Evolutionary conservation across 164 flowering plant genomes (phyloP), one percentile per base, ranked within the genome.

Genomic region (Pachysandra terminalis): DNA sequence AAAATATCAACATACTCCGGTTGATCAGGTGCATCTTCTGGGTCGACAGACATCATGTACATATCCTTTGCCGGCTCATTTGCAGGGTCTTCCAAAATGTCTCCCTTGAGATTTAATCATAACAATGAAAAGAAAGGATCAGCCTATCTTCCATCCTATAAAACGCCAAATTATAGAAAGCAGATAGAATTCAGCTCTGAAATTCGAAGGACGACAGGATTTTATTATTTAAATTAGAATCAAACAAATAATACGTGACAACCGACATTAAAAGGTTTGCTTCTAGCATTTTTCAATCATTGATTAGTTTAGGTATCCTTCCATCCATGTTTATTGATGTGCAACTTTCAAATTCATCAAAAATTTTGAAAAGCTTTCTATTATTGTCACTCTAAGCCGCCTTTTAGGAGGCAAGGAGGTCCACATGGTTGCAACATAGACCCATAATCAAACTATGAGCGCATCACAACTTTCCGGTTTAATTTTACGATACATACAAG

Each of bases 51-150:
- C 89, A 95, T 83, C 97, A 95, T 87, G 76, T 77, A 95, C 98
- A 95, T 92, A 68, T 95, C 96, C 80, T 87, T 84, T 67, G 72
- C 82, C 25, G 97, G 97, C 79, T 95, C 97, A 66, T 84, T 89
- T n/a, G 85, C 92, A 25, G 97, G 97, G 68, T 95, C 97, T 78
- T 95, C 97, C 81, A 92, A 66, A 68, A 95, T 83, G 74, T 90
- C 98, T n/a, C 97, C 98, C 97, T 94, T 77, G 63, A 71, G 73
- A 26, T 45, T 56, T 57, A 74, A 26, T 56, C 60, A 73, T 24
- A 68, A 41, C 3, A 26, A 53, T 53, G n/a, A 61, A 48, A 19
- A 27, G 19, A 52, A 25, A 17, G 19, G 24, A 48, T 27, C 28
- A 69, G 10, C 8, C 24, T 16, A 48, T 25, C 56, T 16, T 26